Evolutionary conservation across 73 alveolate genomes (phyloP), one percentile per base, ranked within the genome.

Genomic region (Blepharisma stoltei): DNA sequence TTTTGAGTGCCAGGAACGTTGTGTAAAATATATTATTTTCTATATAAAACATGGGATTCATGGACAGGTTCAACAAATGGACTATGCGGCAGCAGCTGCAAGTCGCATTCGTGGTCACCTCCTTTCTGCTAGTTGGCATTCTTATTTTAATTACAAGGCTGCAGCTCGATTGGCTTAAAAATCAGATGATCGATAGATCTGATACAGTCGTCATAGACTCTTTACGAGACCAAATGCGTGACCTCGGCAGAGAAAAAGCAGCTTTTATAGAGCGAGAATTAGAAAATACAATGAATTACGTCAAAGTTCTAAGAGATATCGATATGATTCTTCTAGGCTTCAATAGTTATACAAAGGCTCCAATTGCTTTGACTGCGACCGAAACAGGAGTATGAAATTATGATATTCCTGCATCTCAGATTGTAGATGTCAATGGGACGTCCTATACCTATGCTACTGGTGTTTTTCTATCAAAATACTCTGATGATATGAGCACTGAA

Each of bases 101-200:
- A 25, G 73, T 60, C 14, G 18, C 23, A 18, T 60, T 60, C 73
- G 23, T 60, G 2, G 47, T 25, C 14, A 14, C 73, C 14, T n/a
- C 46, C 0, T 25, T 60, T 11, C 38, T 60, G 2, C 45, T 60
- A 25, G 11, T 38, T 11, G 14, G 14, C 2, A 60, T 60, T 25
- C 46, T 60, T 20, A 38, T 60, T 4, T n/a, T 60, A 25, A 25
- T 60, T 25, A 60, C 73, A 9, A n/a, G 45, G 14, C 23, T 60
- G 14, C 73, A 60, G 23, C 73, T 60, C 5, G 73, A 60, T 25
- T 60, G 73, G 47, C 73, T 60, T 11, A n/a, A 38, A 25, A 25
- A 60, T 25, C 14, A 60, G 46, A 60, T 60, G 46, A 0, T 25
- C 18, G 23, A 60, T 25, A 38, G 23, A n/a, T 60, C 73, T 2